Conservation (phyloP, 2,329 filamentous ascomycete species). For the Rugonectria rugulosa region DNA sequence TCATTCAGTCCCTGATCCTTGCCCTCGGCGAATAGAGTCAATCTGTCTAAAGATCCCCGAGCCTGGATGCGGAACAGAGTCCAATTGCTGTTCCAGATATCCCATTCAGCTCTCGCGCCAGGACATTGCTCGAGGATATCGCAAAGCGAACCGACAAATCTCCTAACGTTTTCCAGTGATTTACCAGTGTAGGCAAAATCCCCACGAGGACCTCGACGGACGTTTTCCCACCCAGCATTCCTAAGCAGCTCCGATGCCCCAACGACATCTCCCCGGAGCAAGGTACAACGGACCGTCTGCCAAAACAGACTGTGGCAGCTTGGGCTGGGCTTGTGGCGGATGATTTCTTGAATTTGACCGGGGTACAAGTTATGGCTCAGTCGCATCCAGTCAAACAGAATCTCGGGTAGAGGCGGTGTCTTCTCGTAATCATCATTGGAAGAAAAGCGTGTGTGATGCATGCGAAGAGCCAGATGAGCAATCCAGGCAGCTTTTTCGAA, state of each 20-base stretch:
- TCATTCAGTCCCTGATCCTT: slow-evolving; percentile 57
- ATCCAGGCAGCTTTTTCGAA: slow-evolving; percentile 81
- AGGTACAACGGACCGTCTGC: slow-evolving; percentile 78
- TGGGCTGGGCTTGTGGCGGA: slow-evolving; percentile 72
- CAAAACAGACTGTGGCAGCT: slow-evolving; percentile 82
- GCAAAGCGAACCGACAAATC: slow-evolving; percentile 73
- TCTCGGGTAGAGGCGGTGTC: slow-evolving; percentile 71
- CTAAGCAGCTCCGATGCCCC: slow-evolving; percentile 73
- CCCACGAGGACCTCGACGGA: slow-evolving; percentile 71
- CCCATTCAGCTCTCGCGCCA: slow-evolving; percentile 76
- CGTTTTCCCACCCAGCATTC: slow-evolving; percentile 80
- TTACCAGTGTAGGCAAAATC: slow-evolving; percentile 75
- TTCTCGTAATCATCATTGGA: slow-evolving; percentile 48
- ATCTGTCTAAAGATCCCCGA: slow-evolving; percentile 70
- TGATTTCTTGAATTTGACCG: slow-evolving; percentile 71
- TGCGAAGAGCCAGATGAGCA: slow-evolving; percentile 77
- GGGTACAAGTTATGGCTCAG: slow-evolving; percentile 76
- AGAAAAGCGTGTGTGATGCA: slow-evolving; percentile 72
- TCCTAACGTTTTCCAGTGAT: slow-evolving; percentile 80
- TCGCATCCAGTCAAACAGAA: slow-evolving; percentile 85
- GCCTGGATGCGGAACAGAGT: slow-evolving; percentile 81
- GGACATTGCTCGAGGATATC: slow-evolving; percentile 78
- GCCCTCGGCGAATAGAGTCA: slow-evolving; percentile 83
- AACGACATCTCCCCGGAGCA: slow-evolving; percentile 77
- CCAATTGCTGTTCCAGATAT: slow-evolving; percentile 84